Conservation (phyloP, 495 filamentous ascomycete species). For the Astrocystis sublimbata region DNA sequence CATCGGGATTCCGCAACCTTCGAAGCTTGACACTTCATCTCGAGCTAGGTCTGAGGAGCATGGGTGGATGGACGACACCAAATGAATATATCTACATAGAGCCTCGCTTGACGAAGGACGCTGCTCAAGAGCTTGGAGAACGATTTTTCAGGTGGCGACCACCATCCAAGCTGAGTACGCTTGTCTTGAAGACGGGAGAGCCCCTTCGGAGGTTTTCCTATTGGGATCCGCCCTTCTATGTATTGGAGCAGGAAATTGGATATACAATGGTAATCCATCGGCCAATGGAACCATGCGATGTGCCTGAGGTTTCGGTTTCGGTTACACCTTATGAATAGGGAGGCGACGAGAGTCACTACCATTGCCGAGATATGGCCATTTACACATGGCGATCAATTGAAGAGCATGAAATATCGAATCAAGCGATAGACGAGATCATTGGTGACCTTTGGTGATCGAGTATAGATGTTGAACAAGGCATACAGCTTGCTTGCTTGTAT, state of each 20-base stretch:
- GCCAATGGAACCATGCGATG: background rate
- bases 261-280: background rate
- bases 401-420: no score
- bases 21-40: slow-evolving; percentile 10
- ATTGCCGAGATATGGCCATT: background rate
- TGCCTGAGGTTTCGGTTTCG: background rate
- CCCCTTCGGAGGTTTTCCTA: slow-evolving; percentile 9
- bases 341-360: background rate
- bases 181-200: slow-evolving; percentile 8
- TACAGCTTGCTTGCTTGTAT: no score
- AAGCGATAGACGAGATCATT: no score
- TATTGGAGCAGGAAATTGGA: background rate
- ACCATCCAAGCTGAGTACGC: background rate
- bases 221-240: background rate
- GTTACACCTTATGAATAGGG: background rate
- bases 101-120: slow-evolving; percentile 1
- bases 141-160: slow-evolving; percentile 4
- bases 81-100: background rate
- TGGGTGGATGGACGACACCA: background rate
- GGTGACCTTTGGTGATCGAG: no score
- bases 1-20: slow-evolving; percentile 11
- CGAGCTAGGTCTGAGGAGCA: background rate
- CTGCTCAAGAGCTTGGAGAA: background rate
- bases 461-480: no score
- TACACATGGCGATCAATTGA: no score